Evolutionary conservation across 495 filamentous ascomycete species (phyloP).

Genomic region (Cenococcum geophilum): DNA sequence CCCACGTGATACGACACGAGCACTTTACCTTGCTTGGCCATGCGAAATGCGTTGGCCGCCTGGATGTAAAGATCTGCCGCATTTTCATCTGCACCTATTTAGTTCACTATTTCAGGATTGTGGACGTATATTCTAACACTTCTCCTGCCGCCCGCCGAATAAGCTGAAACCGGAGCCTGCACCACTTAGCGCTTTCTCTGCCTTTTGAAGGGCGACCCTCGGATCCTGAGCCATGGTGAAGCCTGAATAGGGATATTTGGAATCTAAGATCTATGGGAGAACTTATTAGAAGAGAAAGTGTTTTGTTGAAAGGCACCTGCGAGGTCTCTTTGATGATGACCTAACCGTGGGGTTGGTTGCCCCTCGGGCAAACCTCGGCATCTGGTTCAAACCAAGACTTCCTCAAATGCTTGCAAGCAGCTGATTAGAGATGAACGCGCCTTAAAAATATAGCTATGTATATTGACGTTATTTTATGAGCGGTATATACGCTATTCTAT

Average conservation of each 20-base stretch:
- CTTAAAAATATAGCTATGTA: too few relatives aligned
- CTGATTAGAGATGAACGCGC: too few relatives aligned
- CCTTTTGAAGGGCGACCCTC: slow-evolving; percentile 55
- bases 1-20: background rate
- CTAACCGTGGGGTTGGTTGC: slow-evolving; percentile 14
- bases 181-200: slow-evolving; percentile 65
- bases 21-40: slow-evolving; percentile 59
- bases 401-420: too few relatives aligned
- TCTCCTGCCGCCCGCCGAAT: slow-evolving; percentile 74
- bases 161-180: slow-evolving; percentile 68
- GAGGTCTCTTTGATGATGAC: slow-evolving; percentile 21
- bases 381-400: too few relatives aligned
- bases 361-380: slow-evolving; percentile 23
- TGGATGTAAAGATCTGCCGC: slow-evolving; percentile 75
- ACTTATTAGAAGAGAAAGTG: background rate
- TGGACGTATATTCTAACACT: slow-evolving; percentile 40
- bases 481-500: too few relatives aligned
- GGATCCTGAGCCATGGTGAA: slow-evolving; percentile 47
- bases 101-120: background rate
- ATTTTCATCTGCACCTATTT: slow-evolving; percentile 47
- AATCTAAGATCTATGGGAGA: background rate
- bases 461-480: too few relatives aligned
- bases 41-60: slow-evolving; percentile 74
- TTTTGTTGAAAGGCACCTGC: slow-evolving; percentile 2
- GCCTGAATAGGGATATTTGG: background rate